These are phyloP conservation scores for Fusarium nisikadoi DNA, from an alignment of 2,329 filamentous ascomycete genomes.

Conservation along the genomic window DNA sequence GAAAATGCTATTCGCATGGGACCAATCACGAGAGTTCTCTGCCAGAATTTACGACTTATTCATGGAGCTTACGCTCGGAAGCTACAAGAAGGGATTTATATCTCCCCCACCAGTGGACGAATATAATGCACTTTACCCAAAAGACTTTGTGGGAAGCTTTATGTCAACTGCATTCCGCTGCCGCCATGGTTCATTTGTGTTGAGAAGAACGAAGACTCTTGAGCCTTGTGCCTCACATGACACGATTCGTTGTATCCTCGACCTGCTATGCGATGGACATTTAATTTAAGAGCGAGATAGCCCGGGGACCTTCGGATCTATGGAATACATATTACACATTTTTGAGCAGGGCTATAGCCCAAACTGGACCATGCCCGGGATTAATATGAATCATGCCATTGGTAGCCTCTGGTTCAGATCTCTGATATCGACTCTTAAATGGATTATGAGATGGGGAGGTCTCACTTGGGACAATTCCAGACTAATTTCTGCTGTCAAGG, in stretches of 20 bases:
- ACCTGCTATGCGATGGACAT: not conserved
- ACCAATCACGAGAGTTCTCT: not conserved
- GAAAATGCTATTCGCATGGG: not conserved
- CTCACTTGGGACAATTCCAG: not conserved
- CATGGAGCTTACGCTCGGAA: not conserved
- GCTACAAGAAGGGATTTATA: not conserved
- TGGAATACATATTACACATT: not conserved
- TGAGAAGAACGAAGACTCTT: not conserved
- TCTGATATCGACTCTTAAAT: not conserved
- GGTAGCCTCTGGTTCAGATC: not conserved
- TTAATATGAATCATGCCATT: not conserved
- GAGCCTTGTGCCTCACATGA: not conserved
- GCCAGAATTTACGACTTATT: not conserved
- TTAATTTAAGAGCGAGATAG: not conserved
- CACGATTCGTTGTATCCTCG: not conserved
- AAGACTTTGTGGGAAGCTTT: not conserved
- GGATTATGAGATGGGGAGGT: not conserved
- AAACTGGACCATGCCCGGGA: not conserved
- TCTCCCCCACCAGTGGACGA: too few relatives aligned
- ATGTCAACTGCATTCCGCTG: not conserved
- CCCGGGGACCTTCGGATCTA: too few relatives aligned
- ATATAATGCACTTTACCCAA: too few relatives aligned
- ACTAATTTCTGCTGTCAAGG: not conserved
- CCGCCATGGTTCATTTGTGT: not conserved
- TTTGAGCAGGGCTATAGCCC: not conserved